Percentiles rank a stretch among this genome's conserved stretches.
These are phyloP conservation scores for Fusarium avenaceum DNA, from an alignment of 2,329 filamentous ascomycete species.

Conservation along the genomic window DNA sequence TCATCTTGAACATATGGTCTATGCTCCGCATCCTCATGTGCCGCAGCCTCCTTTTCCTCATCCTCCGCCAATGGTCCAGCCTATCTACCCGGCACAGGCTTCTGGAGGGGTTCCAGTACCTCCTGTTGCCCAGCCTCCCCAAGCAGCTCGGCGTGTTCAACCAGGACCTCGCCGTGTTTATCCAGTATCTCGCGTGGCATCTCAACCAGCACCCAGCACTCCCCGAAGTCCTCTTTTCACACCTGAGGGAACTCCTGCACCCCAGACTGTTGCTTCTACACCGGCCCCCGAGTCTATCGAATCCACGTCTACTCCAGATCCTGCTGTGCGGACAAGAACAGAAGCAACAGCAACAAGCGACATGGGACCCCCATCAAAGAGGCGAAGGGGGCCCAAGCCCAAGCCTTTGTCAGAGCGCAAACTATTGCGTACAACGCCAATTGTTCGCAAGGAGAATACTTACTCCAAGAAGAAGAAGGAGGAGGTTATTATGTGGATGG, in stretches of 20 bases:
- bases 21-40: background rate
- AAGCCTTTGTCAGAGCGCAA: conserved; percentile 29
- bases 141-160: background rate
- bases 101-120: background rate
- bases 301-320: background rate
- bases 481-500: conserved; percentile 26
- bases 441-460: conserved; percentile 25
- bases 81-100: background rate
- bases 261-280: background rate
- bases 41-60: background rate
- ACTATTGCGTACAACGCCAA: conserved; percentile 4
- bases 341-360: background rate
- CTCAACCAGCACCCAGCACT: background rate
- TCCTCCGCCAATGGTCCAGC: background rate
- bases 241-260: background rate
- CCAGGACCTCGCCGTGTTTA: no score
- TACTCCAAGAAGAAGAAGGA: conserved; percentile 27
- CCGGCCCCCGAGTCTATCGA: background rate
- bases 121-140: no score
- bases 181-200: no score
- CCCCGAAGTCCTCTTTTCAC: background rate
- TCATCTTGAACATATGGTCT: background rate
- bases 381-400: conserved; percentile 25
- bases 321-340: background rate
- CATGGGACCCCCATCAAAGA: conserved; percentile 9